These are phyloP conservation scores for Yamadazyma kitorensis DNA, from an alignment of 805 yeast species.

Conservation along the genomic window DNA sequence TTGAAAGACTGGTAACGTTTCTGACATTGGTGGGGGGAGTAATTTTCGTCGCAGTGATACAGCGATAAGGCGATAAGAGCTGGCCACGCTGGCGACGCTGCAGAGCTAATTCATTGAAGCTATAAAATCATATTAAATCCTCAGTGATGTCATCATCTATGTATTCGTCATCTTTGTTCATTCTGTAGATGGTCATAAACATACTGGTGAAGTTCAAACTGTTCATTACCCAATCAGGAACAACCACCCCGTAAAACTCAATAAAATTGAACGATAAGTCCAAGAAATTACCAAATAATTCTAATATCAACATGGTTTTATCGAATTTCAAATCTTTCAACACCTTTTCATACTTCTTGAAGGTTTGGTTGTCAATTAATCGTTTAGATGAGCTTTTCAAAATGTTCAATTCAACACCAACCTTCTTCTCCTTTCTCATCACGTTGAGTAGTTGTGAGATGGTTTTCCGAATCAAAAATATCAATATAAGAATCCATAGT, in stretches of 20 bases:
- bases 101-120: no score
- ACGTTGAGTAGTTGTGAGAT: constrained; percentile 40
- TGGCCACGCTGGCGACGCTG: constrained; percentile 1
- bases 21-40: no score
- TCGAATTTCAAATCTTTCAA: constrained; percentile 42
- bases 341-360: constrained; percentile 36
- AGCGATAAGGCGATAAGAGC: neutral
- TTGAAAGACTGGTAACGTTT: constrained; percentile 5
- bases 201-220: constrained; percentile 39
- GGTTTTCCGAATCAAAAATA: constrained; percentile 41
- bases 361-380: constrained; percentile 20
- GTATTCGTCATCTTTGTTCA: constrained; percentile 48
- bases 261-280: constrained; percentile 40
- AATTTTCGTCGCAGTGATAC: no score
- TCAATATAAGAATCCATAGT: constrained; percentile 40
- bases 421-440: constrained; percentile 35
- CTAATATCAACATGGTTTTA: constrained; percentile 39
- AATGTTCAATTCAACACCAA: constrained; percentile 34
- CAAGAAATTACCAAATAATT: constrained; percentile 39
- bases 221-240: constrained; percentile 44
- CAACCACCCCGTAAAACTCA: constrained; percentile 32
- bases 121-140: constrained; percentile 27
- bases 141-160: constrained; percentile 42
- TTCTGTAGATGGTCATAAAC: constrained; percentile 47
- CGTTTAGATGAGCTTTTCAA: constrained; percentile 19